Percentiles rank a stretch among this genome's conserved stretches.
These are phyloP conservation scores for Fomitiporia mediterranea DNA, from an alignment of 1,284 basidiomycete species.

Conservation along the genomic window DNA sequence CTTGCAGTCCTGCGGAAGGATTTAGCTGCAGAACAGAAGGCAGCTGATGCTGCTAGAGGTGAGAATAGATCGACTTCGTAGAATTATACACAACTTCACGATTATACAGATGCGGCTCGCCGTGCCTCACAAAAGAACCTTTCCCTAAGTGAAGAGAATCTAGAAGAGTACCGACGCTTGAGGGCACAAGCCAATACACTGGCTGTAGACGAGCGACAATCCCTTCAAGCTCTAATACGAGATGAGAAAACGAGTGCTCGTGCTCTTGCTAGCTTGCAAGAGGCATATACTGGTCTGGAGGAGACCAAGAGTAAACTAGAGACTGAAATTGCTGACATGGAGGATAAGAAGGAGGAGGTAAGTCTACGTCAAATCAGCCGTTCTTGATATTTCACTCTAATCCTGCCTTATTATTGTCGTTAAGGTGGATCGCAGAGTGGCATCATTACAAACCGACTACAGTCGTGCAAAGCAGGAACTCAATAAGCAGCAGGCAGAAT, in stretches of 20 bases:
- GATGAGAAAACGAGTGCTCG: conserved; percentile 77
- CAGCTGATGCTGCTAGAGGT: conserved; percentile 79
- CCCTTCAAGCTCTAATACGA: conserved; percentile 75
- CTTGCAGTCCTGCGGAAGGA: conserved; percentile 60
- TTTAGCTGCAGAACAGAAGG: conserved; percentile 59
- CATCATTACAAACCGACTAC: conserved; percentile 48
- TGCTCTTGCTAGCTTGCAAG: conserved; percentile 59
- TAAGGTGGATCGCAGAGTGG: conserved; percentile 15
- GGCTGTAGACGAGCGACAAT: conserved; percentile 85
- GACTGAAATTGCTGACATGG: conserved; percentile 55
- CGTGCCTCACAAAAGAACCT: conserved; percentile 71
- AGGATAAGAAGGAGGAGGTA: conserved; percentile 59
- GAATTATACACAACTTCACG: conserved; percentile 12
- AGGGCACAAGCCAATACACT: conserved; percentile 74
- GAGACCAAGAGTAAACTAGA: conserved; percentile 57
- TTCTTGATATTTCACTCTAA: conserved; percentile 5
- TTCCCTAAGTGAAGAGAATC: conserved; percentile 76
- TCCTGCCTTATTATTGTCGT: neutral
- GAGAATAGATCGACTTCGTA: conserved; percentile 15
- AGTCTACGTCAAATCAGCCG: conserved; percentile 19
- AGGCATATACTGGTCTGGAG: conserved; percentile 64
- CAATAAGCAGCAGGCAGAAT: conserved; percentile 71
- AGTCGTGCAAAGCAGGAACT: conserved; percentile 62
- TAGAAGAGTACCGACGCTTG: conserved; percentile 87
- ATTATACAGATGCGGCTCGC: conserved; percentile 63